Evolutionary conservation across 208 protist species (phyloP), one percentile per base, ranked within the genome.

Genomic region (Herpetomonas tarakana): DNA sequence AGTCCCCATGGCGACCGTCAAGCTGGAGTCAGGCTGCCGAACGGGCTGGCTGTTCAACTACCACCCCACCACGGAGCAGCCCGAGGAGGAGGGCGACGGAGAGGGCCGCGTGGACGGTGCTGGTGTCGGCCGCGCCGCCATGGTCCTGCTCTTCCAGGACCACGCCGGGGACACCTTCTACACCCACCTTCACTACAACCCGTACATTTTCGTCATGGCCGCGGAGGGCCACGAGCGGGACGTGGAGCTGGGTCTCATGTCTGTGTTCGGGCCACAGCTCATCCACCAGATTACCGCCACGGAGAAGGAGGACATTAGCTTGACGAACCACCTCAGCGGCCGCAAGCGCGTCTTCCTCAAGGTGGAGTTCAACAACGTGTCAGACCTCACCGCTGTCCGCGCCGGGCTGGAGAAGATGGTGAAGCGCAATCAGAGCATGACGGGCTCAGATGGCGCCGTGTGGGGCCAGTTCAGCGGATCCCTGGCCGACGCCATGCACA

Each of bases 321-420:
- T 99, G 25, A 64, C 86, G 11, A 99, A 99, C 65, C 98, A 99
- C 74, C 76, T 99, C 18, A 91, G 95, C 38, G 98, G 98, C 0
- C 62, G 97, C 3, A 91, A 86, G 60, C 84, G 85, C 14, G 54
- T 78, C 16, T 98, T 94, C 64, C 45, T 99, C 3, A 99, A 99
- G 68, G 71, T 99, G 11, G 60, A 55, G 1, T 99, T 99, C 73
- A 51, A 61, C 28, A 99, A 97, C 61, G 88, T 98, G 51, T 69
- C 91, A 21, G 86, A 98, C 49, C 79, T 99, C 6, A 81, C 97
- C 18, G 58, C 59, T 9, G 89, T 99, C 52, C 86, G 98, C 19
- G 71, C 79, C 22, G 57, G 74, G 0, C 53, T 99, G 21, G 79
- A 91, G 30, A 89, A 81, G 44, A 81, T 85, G 29, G 84, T 97